These are phyloP conservation scores for Tremella yokohamensis DNA, from an alignment of 768 basidiomycete genomes.

Conservation along the genomic window DNA sequence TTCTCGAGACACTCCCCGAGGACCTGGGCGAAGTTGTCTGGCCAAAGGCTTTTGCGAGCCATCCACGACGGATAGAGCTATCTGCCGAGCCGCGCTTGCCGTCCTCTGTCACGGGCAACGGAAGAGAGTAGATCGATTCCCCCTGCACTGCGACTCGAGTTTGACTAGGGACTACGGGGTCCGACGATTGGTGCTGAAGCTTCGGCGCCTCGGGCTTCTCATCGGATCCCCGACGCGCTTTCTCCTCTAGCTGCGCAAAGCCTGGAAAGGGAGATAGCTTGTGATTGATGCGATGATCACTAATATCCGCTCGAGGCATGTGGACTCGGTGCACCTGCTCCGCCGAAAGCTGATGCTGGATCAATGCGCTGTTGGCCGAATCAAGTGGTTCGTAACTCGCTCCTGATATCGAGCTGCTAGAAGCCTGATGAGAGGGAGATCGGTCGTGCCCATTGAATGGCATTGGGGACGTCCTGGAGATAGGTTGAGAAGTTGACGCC, in stretches of 20 bases:
- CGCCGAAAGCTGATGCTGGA: conserved; percentile 58
- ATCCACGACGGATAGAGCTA: conserved; percentile 40
- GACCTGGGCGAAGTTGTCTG: conserved; percentile 25
- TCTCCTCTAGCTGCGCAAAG: conserved; percentile 62
- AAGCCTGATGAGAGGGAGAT: conserved; percentile 47
- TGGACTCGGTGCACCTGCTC: conserved; percentile 59
- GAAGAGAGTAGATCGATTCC: conserved; percentile 30
- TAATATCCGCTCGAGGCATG: conserved; percentile 66
- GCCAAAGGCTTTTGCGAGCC: conserved; percentile 51
- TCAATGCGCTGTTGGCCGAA: conserved; percentile 37
- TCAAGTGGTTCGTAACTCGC: conserved; percentile 8
- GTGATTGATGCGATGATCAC: conserved; percentile 67
- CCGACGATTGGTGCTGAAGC: conserved; percentile 44
- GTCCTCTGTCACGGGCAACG: conserved; percentile 18
- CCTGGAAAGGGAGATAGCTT: conserved; percentile 91
- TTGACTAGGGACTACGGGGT: conserved; percentile 41
- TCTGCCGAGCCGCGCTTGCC: conserved; percentile 32
- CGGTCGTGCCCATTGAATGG: conserved; percentile 20
- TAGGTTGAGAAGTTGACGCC: conserved; percentile 10
- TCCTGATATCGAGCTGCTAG: conserved; percentile 30
- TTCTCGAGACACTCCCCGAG: conserved; percentile 27
- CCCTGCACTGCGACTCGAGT: conserved; percentile 19
- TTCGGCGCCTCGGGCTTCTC: conserved; percentile 22
- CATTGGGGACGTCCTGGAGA: conserved; percentile 14
- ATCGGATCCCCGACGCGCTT: background rate